These are phyloP conservation scores for Graphium sp. DNA, from an alignment of 2,329 filamentous ascomycete genomes.

Conservation along the genomic window DNA sequence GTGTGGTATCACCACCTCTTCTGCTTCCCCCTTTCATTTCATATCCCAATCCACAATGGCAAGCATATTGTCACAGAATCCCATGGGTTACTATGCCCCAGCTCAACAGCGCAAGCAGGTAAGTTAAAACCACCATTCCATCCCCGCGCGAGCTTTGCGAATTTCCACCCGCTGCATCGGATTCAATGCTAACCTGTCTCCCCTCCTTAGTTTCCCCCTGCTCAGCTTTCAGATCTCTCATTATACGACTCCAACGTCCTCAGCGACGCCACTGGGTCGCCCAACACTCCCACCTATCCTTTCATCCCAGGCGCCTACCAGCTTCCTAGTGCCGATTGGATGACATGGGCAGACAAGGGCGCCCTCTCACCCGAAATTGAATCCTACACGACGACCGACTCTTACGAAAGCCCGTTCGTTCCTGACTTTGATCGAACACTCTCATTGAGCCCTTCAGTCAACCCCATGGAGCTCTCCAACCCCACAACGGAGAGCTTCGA, in stretches of 20 bases:
- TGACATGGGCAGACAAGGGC: constrained; percentile 12
- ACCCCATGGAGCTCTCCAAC: constrained; percentile 14
- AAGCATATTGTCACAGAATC: no score
- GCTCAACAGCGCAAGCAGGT: no score
- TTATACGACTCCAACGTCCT: constrained; percentile 14
- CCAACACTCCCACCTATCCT: constrained; percentile 13
- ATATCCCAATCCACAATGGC: no score
- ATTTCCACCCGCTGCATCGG: no score
- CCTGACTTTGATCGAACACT: constrained; percentile 10
- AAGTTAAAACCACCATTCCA: no score
- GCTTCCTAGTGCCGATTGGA: constrained; percentile 11
- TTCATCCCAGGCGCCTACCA: constrained; percentile 13
- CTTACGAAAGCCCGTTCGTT: constrained; percentile 12
- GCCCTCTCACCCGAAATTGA: constrained; percentile 12
- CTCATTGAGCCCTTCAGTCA: constrained; percentile 14
- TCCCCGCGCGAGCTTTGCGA: no score
- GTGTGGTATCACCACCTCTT: no score
- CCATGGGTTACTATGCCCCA: no score
- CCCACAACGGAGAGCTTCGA: constrained; percentile 7
- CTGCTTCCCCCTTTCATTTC: no score
- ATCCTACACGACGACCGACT: constrained; percentile 12
- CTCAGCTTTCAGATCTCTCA: constrained; percentile 7
- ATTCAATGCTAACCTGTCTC: no score
- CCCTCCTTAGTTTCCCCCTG: no score
- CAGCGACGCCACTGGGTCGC: constrained; percentile 17